phyloP scores from a whole-genome alignment of 371 early-diverging fungal genomes.

The Cokeromyces recurvatus region DNA sequence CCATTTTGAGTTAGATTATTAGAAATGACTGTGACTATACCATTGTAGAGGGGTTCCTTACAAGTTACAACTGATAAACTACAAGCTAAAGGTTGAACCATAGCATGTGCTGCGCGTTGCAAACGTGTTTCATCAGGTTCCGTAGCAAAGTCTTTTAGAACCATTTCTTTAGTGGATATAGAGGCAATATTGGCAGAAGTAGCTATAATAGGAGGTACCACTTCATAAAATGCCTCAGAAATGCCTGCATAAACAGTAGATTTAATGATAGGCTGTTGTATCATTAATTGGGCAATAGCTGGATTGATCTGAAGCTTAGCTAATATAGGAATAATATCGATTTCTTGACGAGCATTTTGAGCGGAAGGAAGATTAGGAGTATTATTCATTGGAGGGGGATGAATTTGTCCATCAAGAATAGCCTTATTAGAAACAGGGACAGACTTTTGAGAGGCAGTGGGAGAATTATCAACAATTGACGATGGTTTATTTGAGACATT shows the following conservation, averaged over 20 bases:
- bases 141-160: slow-evolving; percentile 91
- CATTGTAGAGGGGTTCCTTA: slow-evolving; percentile 84
- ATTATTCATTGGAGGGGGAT: slow-evolving; percentile 1
- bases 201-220: slow-evolving; percentile 78
- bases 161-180: slow-evolving; percentile 82
- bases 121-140: slow-evolving; percentile 89
- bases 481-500: background rate
- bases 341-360: slow-evolving; percentile 15
- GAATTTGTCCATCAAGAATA: slow-evolving; percentile 2
- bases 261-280: slow-evolving; percentile 81
- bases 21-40: slow-evolving; percentile 72
- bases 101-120: slow-evolving; percentile 87
- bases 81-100: slow-evolving; percentile 82
- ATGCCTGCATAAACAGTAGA: slow-evolving; percentile 69
- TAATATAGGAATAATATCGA: slow-evolving; percentile 27
- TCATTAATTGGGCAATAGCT: slow-evolving; percentile 66
- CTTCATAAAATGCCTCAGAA: slow-evolving; percentile 32
- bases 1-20: slow-evolving; percentile 75
- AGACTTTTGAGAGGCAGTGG: slow-evolving; percentile 3
- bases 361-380: background rate
- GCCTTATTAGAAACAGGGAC: slow-evolving; percentile 3
- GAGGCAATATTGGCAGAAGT: slow-evolving; percentile 89
- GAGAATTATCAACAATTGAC: background rate
- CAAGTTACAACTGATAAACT: slow-evolving; percentile 88
- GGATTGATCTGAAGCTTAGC: slow-evolving; percentile 29